phyloP scores from a whole-genome alignment of 2,329 filamentous ascomycete genomes.

The Colletotrichum theobromicola region DNA sequence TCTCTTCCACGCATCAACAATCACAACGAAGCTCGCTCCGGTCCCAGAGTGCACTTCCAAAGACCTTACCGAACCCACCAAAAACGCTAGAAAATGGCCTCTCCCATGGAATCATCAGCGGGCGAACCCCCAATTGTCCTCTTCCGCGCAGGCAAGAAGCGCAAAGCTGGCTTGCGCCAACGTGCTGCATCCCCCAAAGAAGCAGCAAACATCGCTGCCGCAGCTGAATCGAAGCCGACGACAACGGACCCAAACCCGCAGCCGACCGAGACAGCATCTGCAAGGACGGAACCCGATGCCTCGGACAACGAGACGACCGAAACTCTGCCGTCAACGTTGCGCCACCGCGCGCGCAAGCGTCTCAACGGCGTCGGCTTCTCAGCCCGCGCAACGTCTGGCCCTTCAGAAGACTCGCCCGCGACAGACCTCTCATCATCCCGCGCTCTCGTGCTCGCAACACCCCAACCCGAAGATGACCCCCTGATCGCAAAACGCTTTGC shows the following conservation, averaged over 20 bases:
- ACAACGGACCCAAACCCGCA: not conserved
- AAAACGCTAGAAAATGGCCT: slow-evolving; percentile 23
- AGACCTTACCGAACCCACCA: not conserved
- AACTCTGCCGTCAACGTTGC: slow-evolving; percentile 25
- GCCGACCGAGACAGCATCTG: not conserved
- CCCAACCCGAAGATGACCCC: slow-evolving; percentile 28
- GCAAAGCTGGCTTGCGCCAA: slow-evolving; percentile 61
- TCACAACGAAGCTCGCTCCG: not conserved
- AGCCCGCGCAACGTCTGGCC: slow-evolving; percentile 25
- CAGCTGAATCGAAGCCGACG: not conserved
- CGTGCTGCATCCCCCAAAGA: slow-evolving; percentile 38
- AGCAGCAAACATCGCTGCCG: not conserved
- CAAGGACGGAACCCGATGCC: not conserved
- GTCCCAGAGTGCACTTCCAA: not conserved
- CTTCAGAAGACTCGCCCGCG: slow-evolving; percentile 19
- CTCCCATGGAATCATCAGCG: slow-evolving; percentile 23
- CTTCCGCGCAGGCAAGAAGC: slow-evolving; percentile 64
- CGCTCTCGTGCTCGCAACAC: slow-evolving; percentile 29
- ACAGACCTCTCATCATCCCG: not conserved
- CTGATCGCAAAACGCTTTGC: slow-evolving; percentile 63
- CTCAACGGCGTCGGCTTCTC: slow-evolving; percentile 64
- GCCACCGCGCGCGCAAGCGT: slow-evolving; percentile 55
- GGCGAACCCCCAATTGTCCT: slow-evolving; percentile 39
- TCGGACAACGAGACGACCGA: slow-evolving; percentile 11
- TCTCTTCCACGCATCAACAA: not conserved